A percentile compares a stretch with the other conserved stretches of the same genome.
Evolutionary conservation across 306 rosid species (phyloP).

Genomic region (Acmispon strigosus): DNA sequence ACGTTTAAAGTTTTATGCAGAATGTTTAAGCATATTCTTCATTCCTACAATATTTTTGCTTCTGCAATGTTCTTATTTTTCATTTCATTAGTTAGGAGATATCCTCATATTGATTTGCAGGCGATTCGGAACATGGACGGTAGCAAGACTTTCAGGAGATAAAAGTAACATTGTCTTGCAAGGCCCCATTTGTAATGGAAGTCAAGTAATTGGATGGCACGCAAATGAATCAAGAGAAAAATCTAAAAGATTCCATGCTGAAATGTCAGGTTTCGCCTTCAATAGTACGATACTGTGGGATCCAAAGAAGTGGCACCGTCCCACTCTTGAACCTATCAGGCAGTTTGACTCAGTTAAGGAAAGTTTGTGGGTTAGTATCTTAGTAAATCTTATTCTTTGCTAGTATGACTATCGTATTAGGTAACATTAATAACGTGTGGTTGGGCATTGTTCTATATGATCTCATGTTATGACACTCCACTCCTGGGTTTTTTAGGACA

Average conservation of each 20-base stretch:
- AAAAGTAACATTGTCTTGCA: conserved; percentile 36
- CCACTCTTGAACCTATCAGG: conserved; percentile 61
- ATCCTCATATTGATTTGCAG: conserved; percentile 36
- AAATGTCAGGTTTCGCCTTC: conserved; percentile 81
- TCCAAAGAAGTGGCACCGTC: conserved; percentile 74
- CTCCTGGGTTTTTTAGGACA: too few relatives aligned
- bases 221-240: conserved; percentile 36
- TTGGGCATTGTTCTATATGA: background rate
- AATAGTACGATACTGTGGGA: conserved; percentile 90
- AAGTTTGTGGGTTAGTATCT: conserved; percentile 52
- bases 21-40: background rate
- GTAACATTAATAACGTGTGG: background rate
- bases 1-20: background rate
- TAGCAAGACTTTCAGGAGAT: conserved; percentile 45
- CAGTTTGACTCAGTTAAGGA: conserved; percentile 57
- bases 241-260: conserved; percentile 62
- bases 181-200: conserved; percentile 85
- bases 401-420: background rate
- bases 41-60: background rate
- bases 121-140: conserved; percentile 85
- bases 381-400: conserved; percentile 5
- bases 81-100: background rate
- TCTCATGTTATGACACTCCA: background rate
- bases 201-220: conserved; percentile 84
- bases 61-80: background rate